Conservation (phyloP, 257 asterid species). For the Lycium ferocissimum region DNA sequence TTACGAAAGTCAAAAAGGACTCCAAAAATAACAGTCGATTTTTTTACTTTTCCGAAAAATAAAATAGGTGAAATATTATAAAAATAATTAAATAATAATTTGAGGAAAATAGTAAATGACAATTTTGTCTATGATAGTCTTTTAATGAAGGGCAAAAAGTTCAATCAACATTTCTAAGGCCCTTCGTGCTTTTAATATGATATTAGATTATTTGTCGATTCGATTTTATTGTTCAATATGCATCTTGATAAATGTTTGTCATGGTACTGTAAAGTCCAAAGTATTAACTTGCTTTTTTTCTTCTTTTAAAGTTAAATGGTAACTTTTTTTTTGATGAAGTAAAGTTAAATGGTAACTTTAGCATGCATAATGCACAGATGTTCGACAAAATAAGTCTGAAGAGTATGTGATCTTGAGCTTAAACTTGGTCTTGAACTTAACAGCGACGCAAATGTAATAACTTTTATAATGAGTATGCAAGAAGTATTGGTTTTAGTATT, state of each 20-base stretch:
- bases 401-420: background rate
- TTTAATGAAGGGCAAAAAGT: too few species aligned
- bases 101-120: too few species aligned
- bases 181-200: too few species aligned
- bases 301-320: background rate
- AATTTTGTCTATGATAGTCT: too few species aligned
- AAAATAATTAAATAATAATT: too few species aligned
- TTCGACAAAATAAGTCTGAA: background rate
- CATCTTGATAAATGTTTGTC: background rate
- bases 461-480: slow-evolving; percentile 59
- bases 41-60: too few species aligned
- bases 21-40: too few species aligned
- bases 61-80: too few species aligned
- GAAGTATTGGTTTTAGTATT: slow-evolving; percentile 58
- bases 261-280: background rate
- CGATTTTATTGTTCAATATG: background rate
- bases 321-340: too few species aligned
- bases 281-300: background rate
- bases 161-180: too few species aligned
- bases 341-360: background rate
- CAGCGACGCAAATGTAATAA: too few species aligned
- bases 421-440: background rate
- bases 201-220: background rate
- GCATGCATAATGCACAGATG: background rate
- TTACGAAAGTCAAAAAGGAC: too few species aligned